A percentile compares a stretch with the other conserved stretches of the same genome.
These are phyloP conservation scores for Boehmeria nivea DNA, from an alignment of 306 rosid genomes.

Conservation along the genomic window DNA sequence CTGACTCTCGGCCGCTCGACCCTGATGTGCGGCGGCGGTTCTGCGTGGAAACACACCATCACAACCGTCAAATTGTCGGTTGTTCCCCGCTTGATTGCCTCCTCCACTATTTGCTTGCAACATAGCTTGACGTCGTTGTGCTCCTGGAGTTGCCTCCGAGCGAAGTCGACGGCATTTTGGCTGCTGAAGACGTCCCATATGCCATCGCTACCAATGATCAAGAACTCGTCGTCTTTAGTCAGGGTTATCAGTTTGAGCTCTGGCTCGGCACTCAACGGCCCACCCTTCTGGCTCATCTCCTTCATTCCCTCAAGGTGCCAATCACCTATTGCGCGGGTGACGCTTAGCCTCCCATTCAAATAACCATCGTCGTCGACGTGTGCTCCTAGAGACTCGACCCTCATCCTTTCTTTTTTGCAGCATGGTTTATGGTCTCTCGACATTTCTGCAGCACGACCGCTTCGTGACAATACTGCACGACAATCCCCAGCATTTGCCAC, in stretches of 20 bases:
- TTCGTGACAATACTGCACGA: constrained; percentile 76
- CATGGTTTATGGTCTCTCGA: constrained; percentile 79
- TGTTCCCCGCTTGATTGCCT: constrained; percentile 72
- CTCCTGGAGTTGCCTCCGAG: constrained; percentile 69
- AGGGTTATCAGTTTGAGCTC: constrained; percentile 66
- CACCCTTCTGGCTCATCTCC: constrained; percentile 49
- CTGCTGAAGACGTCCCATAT: constrained; percentile 83
- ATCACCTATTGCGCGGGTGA: constrained; percentile 86
- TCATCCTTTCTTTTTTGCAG: constrained; percentile 58
- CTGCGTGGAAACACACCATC: constrained; percentile 69
- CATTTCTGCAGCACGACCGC: constrained; percentile 66
- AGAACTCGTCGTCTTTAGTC: constrained; percentile 73
- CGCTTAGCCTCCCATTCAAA: constrained; percentile 70
- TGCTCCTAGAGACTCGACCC: constrained; percentile 81
- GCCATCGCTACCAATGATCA: constrained; percentile 90
- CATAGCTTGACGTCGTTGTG: constrained; percentile 82
- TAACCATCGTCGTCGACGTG: constrained; percentile 60
- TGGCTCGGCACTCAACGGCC: constrained; percentile 90
- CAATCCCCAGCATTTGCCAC: constrained; percentile 99
- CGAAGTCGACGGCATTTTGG: constrained; percentile 78
- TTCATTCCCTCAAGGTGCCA: constrained; percentile 99
- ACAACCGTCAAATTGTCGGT: constrained; percentile 76
- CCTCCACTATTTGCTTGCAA: constrained; percentile 73
- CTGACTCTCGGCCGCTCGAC: constrained; percentile 57
- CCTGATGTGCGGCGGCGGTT: constrained; percentile 60